Base-by-base conservation (phyloP, 1,284 basidiomycete genomes). In the Veloporphyrellus conicus region DNA sequence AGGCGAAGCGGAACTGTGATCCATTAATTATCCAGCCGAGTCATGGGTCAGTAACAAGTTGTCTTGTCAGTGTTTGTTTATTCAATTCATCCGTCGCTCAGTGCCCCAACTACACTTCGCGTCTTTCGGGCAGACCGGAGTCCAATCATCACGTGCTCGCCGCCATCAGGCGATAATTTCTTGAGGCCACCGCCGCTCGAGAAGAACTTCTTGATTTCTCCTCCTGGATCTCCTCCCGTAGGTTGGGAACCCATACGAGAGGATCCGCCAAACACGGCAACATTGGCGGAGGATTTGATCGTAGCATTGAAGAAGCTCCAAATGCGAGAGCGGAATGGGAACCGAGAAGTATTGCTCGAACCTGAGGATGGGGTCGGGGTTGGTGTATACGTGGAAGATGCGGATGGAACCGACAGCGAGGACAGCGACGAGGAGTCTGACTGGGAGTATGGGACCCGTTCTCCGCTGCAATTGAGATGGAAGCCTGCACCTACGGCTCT, bases 191-290 rank as follows among this genome's bases (percentile, higher is more conserved):
- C 95, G 0, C 72, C 77, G 0, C 63, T 84, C 32, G 87, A 92
- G 59, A 91, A 91, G 71, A 98, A 99, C 71, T 98, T 98, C 70
- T 78, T 99, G 44, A 95, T 99, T 57, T 97, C 93, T 0, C 95
- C 95, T 1, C 96, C 96, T 1, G 96, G 95, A n/a, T 94, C 91
- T 0, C 95, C 96, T 0, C 95, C 95, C 0, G 85, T 96, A 2
- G 95, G 95, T 1, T 99, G 95, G 95, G 93, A 96, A 63, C 92
- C 82, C 25, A 81, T 93, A 51, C 72, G 74, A 36, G 96, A 99
- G 70, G 93, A 95, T 18, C 91, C 92, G 6, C 95, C 96, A 0
- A 99, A 99, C 64, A 67, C 74, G 6, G 72, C 81, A 5, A 88
- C 94, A 5, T 78, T 98, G 28, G 95, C 95, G 0, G 84, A 90